Base-by-base conservation (phyloP, 164 flowering plant genomes). In the Echeveria elegans region DNA sequence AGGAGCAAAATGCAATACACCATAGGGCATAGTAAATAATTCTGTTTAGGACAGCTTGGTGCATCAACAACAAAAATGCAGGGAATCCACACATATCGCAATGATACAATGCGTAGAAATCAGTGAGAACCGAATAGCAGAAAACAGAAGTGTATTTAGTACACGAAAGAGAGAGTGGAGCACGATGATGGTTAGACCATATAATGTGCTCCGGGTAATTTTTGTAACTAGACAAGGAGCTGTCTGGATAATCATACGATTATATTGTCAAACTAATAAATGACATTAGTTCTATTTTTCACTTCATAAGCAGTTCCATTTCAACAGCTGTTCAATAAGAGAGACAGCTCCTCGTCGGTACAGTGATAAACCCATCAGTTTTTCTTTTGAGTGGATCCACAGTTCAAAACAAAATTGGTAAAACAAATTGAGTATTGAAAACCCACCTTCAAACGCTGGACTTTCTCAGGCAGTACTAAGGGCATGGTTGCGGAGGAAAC, bases 401-500 rank as follows among this genome's bases (percentile, higher is more conserved):
- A 0, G 18, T 56, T 56, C 19, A 56, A 45, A 19, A 53, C 4
- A 3, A 11, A 53, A 36, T 19, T n/a, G 9, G 14, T 1, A 15
- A 47, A 11, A 60, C 3, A 56, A 19, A n/a, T 7, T 0, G 52
- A 50, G 0, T 6, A 37, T 19, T 18, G 56, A n/a, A 16, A 37
- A 14, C 56, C 7, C 73, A 89, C 96, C 87, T 90, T 90, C 34
- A 83, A 59, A 43, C 86, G 82, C 2, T 82, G 83, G 68, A 88
- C 84, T 79, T 88, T 88, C 63, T 90, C 96, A 38, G 93, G 73
- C 11, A 88, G 80, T 61, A 90, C 77, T 79, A 90, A 73, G 11
- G 93, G 92, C 80, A 90, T 69, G 67, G 77, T 80, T 72, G 91
- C 78, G 65, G 84, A 79, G 62, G 84, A 81, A 14, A 73, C 82